These are phyloP conservation scores for Ehretia macrophylla DNA, from an alignment of 257 asterid species.

Conservation along the genomic window DNA sequence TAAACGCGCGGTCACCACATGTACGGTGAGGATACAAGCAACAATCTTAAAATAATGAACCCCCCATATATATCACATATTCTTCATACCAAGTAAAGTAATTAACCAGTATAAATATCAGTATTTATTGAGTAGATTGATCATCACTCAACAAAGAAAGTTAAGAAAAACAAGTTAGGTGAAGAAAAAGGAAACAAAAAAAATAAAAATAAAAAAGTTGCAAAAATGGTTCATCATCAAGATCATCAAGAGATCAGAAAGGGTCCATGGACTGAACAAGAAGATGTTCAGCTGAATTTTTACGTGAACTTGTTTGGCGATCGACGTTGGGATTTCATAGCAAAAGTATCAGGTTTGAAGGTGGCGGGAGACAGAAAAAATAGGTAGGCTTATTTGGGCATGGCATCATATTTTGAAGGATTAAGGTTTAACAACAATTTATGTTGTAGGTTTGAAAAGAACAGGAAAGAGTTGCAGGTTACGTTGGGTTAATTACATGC, in stretches of 20 bases:
- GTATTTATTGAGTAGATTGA: slow-evolving; percentile 4
- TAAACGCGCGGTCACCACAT: slow-evolving; percentile 18
- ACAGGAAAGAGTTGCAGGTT: slow-evolving; percentile 92
- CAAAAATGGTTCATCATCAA: slow-evolving; percentile 32
- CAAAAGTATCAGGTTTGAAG: slow-evolving; percentile 99
- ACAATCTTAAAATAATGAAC: slow-evolving; percentile 1
- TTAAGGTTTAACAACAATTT: slow-evolving; percentile 10
- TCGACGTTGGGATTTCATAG: slow-evolving; percentile 95
- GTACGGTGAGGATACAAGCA: slow-evolving; percentile 33
- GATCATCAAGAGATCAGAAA: slow-evolving; percentile 42
- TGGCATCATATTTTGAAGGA: slow-evolving; percentile 19
- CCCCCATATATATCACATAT: neutral
- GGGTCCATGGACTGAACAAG: slow-evolving; percentile 95
- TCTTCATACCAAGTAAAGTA: neutral
- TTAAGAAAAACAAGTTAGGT: neutral
- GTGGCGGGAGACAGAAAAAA: slow-evolving; percentile 91
- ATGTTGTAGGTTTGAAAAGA: slow-evolving; percentile 66
- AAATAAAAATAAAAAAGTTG: neutral
- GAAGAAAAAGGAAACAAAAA: neutral
- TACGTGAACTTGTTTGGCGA: slow-evolving; percentile 89
- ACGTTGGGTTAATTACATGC: slow-evolving; percentile 91
- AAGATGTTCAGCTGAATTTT: slow-evolving; percentile 69
- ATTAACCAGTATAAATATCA: slow-evolving; percentile 24
- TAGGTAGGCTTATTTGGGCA: slow-evolving; percentile 92
- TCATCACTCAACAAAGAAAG: neutral